Conservation (phyloP, 1,284 basidiomycete species). For the Puccinia novopanici region DNA sequence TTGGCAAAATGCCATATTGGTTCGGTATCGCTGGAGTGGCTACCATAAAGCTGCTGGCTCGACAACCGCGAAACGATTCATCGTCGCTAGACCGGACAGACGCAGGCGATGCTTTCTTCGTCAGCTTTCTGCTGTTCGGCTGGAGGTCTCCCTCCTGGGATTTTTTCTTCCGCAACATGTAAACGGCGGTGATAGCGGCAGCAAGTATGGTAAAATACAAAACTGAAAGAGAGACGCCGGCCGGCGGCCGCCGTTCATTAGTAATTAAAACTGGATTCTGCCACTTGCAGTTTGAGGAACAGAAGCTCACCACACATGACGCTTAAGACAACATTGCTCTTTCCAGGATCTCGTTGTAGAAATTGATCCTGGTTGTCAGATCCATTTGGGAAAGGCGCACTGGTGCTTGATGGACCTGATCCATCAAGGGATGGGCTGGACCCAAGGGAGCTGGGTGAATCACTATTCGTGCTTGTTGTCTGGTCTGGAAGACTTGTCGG, state of each 20-base stretch:
- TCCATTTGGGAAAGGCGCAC: neutral
- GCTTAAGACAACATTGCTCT: neutral
- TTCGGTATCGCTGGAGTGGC: neutral
- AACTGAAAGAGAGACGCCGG: neutral
- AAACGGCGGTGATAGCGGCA: neutral
- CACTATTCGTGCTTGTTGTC: neutral
- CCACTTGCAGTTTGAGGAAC: neutral
- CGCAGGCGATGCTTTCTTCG: neutral
- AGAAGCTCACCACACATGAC: neutral
- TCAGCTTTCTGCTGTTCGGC: neutral
- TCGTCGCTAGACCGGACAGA: neutral
- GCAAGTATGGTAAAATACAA: neutral
- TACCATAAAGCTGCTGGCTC: neutral
- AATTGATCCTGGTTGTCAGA: neutral
- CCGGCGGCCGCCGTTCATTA: neutral
- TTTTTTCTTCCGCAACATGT: neutral
- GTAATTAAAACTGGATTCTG: neutral
- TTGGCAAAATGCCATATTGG: neutral
- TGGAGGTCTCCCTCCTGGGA: neutral
- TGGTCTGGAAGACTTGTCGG: slow-evolving; percentile 1
- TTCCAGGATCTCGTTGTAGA: too few species aligned
- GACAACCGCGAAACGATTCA: neutral
- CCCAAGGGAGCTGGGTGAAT: too few species aligned
- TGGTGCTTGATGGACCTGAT: neutral
- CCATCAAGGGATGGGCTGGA: neutral